Conservation (phyloP, 257 asterid species). For the Fraxinus americana region DNA sequence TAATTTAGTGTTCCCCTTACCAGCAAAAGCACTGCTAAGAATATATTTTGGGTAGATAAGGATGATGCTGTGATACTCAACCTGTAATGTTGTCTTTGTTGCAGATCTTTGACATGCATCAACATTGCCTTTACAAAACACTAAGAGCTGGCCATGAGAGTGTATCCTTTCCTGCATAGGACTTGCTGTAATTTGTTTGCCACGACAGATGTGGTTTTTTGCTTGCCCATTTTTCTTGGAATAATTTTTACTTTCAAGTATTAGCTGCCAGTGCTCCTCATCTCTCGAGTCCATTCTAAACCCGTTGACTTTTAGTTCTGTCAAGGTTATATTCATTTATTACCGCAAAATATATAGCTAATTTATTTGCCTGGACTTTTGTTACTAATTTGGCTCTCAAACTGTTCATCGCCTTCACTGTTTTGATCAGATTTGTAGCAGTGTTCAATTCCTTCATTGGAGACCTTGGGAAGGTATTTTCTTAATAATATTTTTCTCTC, state of each 20-base stretch:
- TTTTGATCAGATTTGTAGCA: slow-evolving; percentile 79
- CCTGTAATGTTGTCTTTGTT: slow-evolving; percentile 32
- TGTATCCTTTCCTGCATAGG: slow-evolving; percentile 55
- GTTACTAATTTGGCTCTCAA: slow-evolving; percentile 15
- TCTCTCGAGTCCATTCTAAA: slow-evolving; percentile 26
- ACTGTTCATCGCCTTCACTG: slow-evolving; percentile 21
- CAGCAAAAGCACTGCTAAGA: neutral
- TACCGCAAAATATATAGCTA: neutral
- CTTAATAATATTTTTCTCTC: neutral
- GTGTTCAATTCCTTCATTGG: slow-evolving; percentile 95
- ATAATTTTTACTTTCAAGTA: slow-evolving; percentile 30
- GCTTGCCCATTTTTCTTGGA: neutral
- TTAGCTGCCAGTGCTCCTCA: slow-evolving; percentile 29
- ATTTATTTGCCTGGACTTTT: neutral
- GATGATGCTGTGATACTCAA: slow-evolving; percentile 7
- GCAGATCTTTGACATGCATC: slow-evolving; percentile 85
- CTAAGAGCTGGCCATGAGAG: slow-evolving; percentile 88
- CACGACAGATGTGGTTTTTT: slow-evolving; percentile 6
- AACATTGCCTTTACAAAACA: slow-evolving; percentile 74
- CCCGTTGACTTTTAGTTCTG: slow-evolving; percentile 35
- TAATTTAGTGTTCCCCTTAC: neutral
- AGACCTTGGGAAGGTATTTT: slow-evolving; percentile 90
- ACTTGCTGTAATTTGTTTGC: slow-evolving; percentile 18
- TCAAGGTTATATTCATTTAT: slow-evolving; percentile 26
- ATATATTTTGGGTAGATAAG: neutral